A percentile compares a stretch with the other conserved stretches of the same genome.
phyloP scores from a whole-genome alignment of 345 rosid genomes.

The Arabidopsis arenosa region DNA sequence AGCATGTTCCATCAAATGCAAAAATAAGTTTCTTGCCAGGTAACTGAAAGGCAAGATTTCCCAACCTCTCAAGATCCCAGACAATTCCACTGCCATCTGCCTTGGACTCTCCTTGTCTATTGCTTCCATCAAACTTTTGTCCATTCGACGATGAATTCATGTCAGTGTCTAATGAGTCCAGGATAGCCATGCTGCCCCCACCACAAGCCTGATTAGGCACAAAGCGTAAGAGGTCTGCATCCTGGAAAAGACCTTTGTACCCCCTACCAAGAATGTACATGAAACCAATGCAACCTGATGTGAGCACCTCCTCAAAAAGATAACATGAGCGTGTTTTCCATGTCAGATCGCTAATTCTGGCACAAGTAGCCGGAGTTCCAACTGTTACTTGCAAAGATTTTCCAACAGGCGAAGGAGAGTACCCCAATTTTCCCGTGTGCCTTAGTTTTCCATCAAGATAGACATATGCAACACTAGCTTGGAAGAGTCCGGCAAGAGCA shows the following conservation, averaged over 20 bases:
- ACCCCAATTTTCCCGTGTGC: constrained; percentile 96
- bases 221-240: constrained; percentile 89
- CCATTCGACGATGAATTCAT: constrained; percentile 62
- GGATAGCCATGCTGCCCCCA: constrained; percentile 98
- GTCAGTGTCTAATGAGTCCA: constrained; percentile 88
- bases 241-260: constrained; percentile 97
- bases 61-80: constrained; percentile 95
- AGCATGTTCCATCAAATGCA: constrained; percentile 95
- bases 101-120: constrained; percentile 79
- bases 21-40: constrained; percentile 97
- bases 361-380: constrained; percentile 85
- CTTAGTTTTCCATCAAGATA: constrained; percentile 97
- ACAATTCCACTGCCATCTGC: constrained; percentile 98
- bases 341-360: constrained; percentile 76
- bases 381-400: constrained; percentile 91
- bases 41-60: constrained; percentile 84
- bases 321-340: constrained; percentile 98
- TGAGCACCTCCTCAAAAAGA: constrained; percentile 98
- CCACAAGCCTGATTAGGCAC: constrained; percentile 99
- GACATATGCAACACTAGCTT: constrained; percentile 96
- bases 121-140: constrained; percentile 70
- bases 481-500: constrained; percentile 99
- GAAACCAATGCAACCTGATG: constrained; percentile 92
- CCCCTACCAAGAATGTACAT: constrained; percentile 99
- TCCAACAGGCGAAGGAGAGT: constrained; percentile 97